These are phyloP conservation scores for Nicotiana attenuata DNA, from an alignment of 257 asterid species.

Conservation along the genomic window DNA sequence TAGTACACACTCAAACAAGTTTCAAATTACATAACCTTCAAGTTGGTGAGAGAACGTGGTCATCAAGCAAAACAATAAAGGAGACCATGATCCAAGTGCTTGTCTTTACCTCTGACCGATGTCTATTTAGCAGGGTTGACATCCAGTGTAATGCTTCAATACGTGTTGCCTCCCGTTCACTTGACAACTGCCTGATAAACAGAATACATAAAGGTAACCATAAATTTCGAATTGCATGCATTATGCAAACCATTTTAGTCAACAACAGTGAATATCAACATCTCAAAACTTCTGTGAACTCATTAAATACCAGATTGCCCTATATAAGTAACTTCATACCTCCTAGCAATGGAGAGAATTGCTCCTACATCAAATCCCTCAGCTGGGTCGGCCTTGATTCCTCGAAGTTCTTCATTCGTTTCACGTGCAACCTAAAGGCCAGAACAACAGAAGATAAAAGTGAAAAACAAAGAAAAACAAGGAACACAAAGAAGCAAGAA, in stretches of 20 bases:
- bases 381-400: slow-evolving; percentile 73
- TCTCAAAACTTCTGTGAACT: too few species aligned
- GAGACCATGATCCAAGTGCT: neutral
- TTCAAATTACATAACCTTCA: too few species aligned
- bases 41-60: neutral
- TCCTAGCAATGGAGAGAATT: slow-evolving; percentile 83
- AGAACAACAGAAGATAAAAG: neutral
- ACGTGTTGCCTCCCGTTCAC: slow-evolving; percentile 98
- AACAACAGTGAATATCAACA: too few species aligned
- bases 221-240: neutral
- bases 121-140: slow-evolving; percentile 63
- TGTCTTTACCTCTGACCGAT: slow-evolving; percentile 62
- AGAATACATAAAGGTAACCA: neutral
- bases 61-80: neutral
- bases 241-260: neutral
- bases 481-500: neutral
- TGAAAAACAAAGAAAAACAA: neutral
- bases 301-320: neutral
- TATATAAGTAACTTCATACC: slow-evolving; percentile 31
- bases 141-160: slow-evolving; percentile 98
- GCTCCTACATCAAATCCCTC: slow-evolving; percentile 89
- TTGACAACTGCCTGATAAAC: slow-evolving; percentile 69
- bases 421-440: slow-evolving; percentile 81
- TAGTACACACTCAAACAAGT: too few species aligned
- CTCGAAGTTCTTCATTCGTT: slow-evolving; percentile 93